Conservation (phyloP, 2,329 filamentous ascomycete genomes). For the Arthrobotrys conoides region DNA sequence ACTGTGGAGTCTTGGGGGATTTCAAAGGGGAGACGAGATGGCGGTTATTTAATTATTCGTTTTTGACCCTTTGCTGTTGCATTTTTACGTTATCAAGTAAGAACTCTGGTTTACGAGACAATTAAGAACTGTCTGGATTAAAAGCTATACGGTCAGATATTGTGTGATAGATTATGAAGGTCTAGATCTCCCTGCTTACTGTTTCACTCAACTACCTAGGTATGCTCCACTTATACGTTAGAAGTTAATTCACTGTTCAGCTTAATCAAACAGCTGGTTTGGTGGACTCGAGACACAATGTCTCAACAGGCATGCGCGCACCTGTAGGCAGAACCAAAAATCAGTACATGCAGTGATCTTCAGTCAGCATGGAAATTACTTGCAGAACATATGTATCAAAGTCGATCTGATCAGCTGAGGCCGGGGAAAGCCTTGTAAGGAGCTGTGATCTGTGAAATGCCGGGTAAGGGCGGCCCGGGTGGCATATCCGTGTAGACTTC, state of each 20-base stretch:
- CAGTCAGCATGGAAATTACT: slow-evolving; percentile 13
- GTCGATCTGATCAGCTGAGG: background rate
- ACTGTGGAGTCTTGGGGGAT: slow-evolving; percentile 15
- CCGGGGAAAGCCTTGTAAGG: background rate
- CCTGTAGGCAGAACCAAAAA: background rate
- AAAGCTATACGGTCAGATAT: background rate
- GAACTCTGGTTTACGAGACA: too few species aligned
- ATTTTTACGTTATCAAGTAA: background rate
- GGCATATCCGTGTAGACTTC: background rate
- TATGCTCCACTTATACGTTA: background rate
- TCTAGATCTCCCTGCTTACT: background rate
- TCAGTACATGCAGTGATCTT: background rate
- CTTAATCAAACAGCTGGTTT: background rate
- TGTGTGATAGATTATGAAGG: slow-evolving; percentile 7
- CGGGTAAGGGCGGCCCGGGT: too few species aligned
- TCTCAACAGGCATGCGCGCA: too few species aligned
- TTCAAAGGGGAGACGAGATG: slow-evolving; percentile 22
- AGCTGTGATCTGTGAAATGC: background rate
- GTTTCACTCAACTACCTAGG: slow-evolving; percentile 1
- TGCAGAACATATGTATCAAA: background rate
- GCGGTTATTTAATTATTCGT: slow-evolving; percentile 3
- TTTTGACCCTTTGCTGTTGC: background rate
- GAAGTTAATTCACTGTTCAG: background rate
- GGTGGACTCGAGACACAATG: background rate
- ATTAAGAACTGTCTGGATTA: too few species aligned